Percentiles rank a stretch among this genome's conserved stretches.
phyloP scores from a whole-genome alignment of 257 asterid genomes.

The Solanum ahanhuiri region DNA sequence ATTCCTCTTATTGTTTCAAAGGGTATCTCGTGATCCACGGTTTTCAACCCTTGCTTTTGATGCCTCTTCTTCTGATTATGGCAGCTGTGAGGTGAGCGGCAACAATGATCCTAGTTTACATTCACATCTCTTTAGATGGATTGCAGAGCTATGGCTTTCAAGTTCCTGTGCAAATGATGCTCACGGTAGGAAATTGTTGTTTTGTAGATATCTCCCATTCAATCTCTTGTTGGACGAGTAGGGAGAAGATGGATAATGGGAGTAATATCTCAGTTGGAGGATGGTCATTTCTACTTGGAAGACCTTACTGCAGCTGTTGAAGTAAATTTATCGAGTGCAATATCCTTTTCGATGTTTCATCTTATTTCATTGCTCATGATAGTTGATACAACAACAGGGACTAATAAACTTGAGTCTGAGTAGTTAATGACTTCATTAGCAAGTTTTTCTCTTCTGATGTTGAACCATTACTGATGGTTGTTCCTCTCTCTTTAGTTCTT shows the following conservation, averaged over 20 bases:
- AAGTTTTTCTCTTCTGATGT: not conserved
- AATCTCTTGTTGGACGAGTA: conserved; percentile 79
- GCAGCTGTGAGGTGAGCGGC: conserved; percentile 74
- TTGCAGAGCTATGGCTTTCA: not conserved
- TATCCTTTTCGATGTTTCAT: conserved; percentile 46
- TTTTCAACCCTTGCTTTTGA: conserved; percentile 71
- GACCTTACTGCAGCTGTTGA: conserved; percentile 91
- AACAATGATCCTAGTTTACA: not conserved
- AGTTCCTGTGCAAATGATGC: not conserved
- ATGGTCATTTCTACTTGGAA: conserved; percentile 97
- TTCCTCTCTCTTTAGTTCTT: not conserved
- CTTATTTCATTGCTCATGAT: not conserved
- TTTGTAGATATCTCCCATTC: conserved; percentile 75
- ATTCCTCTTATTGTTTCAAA: conserved; percentile 67
- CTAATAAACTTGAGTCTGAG: not conserved
- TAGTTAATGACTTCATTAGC: not conserved
- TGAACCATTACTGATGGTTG: not conserved
- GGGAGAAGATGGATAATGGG: conserved; percentile 97
- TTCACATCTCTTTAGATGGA: not conserved
- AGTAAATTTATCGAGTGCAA: conserved; percentile 83
- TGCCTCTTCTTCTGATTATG: conserved; percentile 50
- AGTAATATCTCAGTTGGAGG: conserved; percentile 93
- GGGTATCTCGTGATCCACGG: conserved; percentile 80
- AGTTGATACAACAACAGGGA: not conserved
- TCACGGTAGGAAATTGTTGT: not conserved